These are phyloP conservation scores for Diplocarpon rosae DNA, from an alignment of 2,329 filamentous ascomycete species.

Conservation along the genomic window DNA sequence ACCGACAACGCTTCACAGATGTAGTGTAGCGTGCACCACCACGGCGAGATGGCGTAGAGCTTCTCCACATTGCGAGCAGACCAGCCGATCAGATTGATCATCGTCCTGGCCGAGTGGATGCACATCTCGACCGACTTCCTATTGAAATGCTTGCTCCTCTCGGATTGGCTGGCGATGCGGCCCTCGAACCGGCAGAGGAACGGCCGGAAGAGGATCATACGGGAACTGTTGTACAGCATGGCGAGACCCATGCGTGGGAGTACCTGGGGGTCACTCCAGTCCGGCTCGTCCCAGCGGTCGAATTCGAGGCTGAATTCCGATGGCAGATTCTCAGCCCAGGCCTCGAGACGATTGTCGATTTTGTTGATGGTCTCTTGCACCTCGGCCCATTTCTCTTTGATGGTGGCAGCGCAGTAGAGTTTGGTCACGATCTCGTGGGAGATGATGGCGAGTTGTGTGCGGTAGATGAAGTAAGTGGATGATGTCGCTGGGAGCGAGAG, in stretches of 20 bases:
- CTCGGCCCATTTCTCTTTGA: constrained; percentile 18
- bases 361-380: constrained; percentile 15
- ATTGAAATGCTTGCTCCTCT: constrained; percentile 14
- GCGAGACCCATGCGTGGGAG: constrained; percentile 14
- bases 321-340: constrained; percentile 15
- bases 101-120: constrained; percentile 15
- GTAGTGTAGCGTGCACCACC: constrained; percentile 21
- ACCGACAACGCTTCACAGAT: constrained; percentile 22
- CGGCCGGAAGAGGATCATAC: constrained; percentile 23
- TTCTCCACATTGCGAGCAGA: constrained; percentile 4
- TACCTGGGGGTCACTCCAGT: constrained; percentile 10
- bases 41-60: constrained; percentile 16
- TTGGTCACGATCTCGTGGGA: constrained; percentile 20
- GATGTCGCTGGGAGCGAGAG: constrained; percentile 10
- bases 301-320: constrained; percentile 13
- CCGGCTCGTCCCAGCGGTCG: constrained; percentile 8
- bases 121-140: constrained; percentile 14
- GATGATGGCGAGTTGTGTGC: constrained; percentile 19
- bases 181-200: constrained; percentile 21
- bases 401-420: constrained; percentile 20
- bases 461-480: constrained; percentile 21
- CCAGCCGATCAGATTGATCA: constrained; percentile 14
- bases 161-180: constrained; percentile 10
- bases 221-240: constrained; percentile 16
- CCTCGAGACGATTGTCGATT: constrained; percentile 15